phyloP scores from a whole-genome alignment of 441 rosid species.

The Gossypium armourianum region DNA sequence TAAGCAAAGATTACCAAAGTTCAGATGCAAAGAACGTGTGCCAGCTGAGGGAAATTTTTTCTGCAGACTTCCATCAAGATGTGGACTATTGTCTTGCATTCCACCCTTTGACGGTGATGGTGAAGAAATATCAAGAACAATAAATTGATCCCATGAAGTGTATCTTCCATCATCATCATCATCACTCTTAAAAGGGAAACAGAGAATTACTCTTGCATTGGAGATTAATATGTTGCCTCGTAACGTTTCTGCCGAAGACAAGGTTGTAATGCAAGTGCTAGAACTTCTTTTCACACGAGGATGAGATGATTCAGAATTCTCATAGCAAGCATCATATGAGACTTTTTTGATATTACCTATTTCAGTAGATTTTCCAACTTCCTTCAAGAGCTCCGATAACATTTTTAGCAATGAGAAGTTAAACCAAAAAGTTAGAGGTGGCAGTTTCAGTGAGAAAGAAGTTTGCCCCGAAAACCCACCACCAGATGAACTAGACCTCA shows the following conservation, averaged over 20 bases:
- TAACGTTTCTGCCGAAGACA: constrained; percentile 33
- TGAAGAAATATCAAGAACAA: constrained; percentile 54
- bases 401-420: constrained; percentile 41
- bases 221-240: constrained; percentile 49
- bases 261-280: constrained; percentile 23
- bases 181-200: constrained; percentile 52
- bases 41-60: constrained; percentile 34
- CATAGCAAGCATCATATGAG: constrained; percentile 20
- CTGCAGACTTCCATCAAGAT: constrained; percentile 21
- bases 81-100: constrained; percentile 27
- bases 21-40: constrained; percentile 42
- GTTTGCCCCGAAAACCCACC: constrained; percentile 30
- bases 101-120: constrained; percentile 31
- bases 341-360: constrained; percentile 19
- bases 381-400: constrained; percentile 45
- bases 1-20: constrained; percentile 45
- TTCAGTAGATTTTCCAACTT: constrained; percentile 36
- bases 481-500: constrained; percentile 32
- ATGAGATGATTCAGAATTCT: constrained; percentile 22
- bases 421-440: constrained; percentile 64
- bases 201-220: constrained; percentile 60
- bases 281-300: constrained; percentile 29
- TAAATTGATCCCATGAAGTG: constrained; percentile 52
- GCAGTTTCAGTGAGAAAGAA: constrained; percentile 57
- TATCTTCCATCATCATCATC: constrained; percentile 28